phyloP scores from a whole-genome alignment of 257 asterid genomes.

The Solanum chiquidenum region DNA sequence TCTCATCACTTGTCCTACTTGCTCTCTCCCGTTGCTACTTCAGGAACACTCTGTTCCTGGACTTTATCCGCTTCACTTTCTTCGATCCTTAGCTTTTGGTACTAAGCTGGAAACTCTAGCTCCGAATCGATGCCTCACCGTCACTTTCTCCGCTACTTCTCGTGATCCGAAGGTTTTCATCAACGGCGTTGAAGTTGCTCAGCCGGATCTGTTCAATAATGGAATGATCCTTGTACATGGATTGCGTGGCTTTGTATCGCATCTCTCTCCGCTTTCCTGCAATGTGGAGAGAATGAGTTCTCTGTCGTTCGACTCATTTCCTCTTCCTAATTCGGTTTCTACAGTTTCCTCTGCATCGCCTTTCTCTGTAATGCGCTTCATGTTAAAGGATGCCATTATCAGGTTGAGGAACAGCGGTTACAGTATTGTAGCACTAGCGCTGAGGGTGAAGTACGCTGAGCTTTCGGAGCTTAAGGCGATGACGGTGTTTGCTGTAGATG shows the following conservation, averaged over 20 bases:
- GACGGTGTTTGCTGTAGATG: conserved; percentile 63
- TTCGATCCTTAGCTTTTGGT: conserved; percentile 58
- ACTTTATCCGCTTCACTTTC: conserved; percentile 48
- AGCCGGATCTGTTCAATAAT: conserved; percentile 58
- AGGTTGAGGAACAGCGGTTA: conserved; percentile 48
- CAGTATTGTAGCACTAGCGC: conserved; percentile 56
- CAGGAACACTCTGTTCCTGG: conserved; percentile 83
- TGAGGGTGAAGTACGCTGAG: conserved; percentile 47
- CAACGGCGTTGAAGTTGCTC: conserved; percentile 52
- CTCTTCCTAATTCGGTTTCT: conserved; percentile 3
- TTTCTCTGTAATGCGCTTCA: conserved; percentile 32
- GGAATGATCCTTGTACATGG: conserved; percentile 60
- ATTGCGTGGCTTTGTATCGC: conserved; percentile 49
- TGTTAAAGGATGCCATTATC: conserved; percentile 51
- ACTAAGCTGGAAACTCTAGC: conserved; percentile 73
- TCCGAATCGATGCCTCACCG: conserved; percentile 57
- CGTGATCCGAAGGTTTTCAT: conserved; percentile 28
- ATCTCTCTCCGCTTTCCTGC: conserved; percentile 66
- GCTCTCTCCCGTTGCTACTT: conserved; percentile 54
- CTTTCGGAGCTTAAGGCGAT: conserved; percentile 39
- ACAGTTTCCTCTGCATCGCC: conserved; percentile 15
- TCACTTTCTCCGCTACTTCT: conserved; percentile 25
- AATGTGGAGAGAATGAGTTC: conserved; percentile 54
- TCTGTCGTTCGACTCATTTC: conserved; percentile 16
- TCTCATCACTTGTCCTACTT: conserved; percentile 62